These are phyloP conservation scores for Erodium moschatum DNA, from an alignment of 441 rosid genomes.

Conservation along the genomic window DNA sequence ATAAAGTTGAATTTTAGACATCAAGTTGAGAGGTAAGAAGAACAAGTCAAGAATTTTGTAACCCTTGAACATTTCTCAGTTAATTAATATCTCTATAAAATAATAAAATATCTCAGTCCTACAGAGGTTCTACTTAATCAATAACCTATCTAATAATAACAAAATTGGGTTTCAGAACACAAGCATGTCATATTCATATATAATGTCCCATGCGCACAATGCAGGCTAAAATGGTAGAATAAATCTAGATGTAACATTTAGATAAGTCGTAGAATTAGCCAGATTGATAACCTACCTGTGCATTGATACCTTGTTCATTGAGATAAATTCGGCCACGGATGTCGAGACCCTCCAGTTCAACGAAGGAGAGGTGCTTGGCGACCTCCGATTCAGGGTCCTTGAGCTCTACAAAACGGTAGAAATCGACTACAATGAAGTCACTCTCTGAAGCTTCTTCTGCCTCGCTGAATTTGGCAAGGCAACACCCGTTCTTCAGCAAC, in stretches of 20 bases:
- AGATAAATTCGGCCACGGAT: constrained; percentile 69
- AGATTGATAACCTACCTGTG: constrained; percentile 50
- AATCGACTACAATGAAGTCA: constrained; percentile 67
- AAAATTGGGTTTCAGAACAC: no score
- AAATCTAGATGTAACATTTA: neutral
- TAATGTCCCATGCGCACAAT: neutral
- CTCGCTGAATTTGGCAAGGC: neutral
- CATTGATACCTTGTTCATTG: constrained; percentile 84
- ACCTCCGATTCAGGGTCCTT: constrained; percentile 49
- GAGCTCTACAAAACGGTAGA: constrained; percentile 54
- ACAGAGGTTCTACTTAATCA: no score
- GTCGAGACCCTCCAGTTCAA: constrained; percentile 64
- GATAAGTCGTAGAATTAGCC: neutral
- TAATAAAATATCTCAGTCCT: no score
- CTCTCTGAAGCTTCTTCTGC: neutral
- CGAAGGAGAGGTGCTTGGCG: constrained; percentile 54
- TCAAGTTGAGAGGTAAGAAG: no score
- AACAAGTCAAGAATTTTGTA: no score
- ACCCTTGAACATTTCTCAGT: no score
- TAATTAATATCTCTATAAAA: no score
- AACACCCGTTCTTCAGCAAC: neutral
- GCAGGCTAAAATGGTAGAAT: neutral
- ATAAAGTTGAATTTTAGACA: no score
- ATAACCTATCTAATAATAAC: no score
- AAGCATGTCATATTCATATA: no score